A percentile compares a stretch with the other conserved stretches of the same genome.
Conservation (phyloP, 108 stramenopile genomes). For the Poteriospumella lacustris region DNA sequence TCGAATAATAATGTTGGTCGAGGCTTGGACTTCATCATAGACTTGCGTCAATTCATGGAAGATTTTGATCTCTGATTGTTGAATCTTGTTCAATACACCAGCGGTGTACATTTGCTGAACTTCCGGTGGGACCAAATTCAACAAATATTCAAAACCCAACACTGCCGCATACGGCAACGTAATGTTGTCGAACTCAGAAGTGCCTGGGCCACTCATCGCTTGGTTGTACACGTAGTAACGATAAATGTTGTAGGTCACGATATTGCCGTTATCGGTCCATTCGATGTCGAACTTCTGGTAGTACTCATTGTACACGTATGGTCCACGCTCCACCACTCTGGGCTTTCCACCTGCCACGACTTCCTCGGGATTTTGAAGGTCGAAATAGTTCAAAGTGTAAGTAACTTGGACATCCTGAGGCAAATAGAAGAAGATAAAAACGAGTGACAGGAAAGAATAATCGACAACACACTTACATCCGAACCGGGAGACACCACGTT, state of each 20-base stretch:
- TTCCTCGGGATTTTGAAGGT: conserved; percentile 23
- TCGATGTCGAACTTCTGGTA: conserved; percentile 19
- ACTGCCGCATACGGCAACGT: conserved; percentile 19
- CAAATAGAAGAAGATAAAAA: background rate
- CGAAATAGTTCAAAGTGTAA: background rate
- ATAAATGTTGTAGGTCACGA: conserved; percentile 9
- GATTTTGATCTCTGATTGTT: background rate
- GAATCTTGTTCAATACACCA: background rate
- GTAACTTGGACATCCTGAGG: background rate
- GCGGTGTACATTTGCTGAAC: background rate
- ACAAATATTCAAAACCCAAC: conserved; percentile 18
- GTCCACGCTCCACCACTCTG: conserved; percentile 16
- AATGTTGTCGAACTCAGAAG: background rate
- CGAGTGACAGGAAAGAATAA: background rate
- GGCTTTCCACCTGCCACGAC: conserved; percentile 3
- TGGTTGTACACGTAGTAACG: conserved; percentile 12
- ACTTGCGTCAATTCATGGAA: background rate
- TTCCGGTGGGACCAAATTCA: background rate
- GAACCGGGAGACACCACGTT: background rate
- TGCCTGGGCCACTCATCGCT: background rate
- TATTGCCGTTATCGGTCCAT: conserved; percentile 16
- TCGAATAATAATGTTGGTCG: background rate
- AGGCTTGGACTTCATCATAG: background rate
- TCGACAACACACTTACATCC: background rate
- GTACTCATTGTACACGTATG: conserved; percentile 23